A percentile compares a stretch with the other conserved stretches of the same genome.
phyloP scores from a whole-genome alignment of 73 alveolate species.

The Strombidium stylifer region DNA sequence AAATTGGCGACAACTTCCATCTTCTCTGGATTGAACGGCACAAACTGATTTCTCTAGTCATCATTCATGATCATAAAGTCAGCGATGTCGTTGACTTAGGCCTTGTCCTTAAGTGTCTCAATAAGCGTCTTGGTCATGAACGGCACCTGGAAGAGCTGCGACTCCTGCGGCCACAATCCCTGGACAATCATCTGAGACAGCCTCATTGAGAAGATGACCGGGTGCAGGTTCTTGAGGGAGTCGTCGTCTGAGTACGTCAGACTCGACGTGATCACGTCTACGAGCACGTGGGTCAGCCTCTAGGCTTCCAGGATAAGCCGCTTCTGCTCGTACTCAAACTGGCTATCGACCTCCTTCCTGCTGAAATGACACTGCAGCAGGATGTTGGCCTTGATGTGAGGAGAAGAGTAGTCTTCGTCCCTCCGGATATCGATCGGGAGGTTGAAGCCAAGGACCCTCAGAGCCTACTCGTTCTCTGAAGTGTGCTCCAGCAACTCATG shows the following conservation, averaged over 20 bases:
- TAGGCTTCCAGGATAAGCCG: slow-evolving; percentile 55
- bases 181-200: slow-evolving; percentile 81
- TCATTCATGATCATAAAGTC: slow-evolving; percentile 84
- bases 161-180: slow-evolving; percentile 70
- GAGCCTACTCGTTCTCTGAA: slow-evolving; percentile 70
- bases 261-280: slow-evolving; percentile 80
- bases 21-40: slow-evolving; percentile 35
- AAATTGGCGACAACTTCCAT: slow-evolving; percentile 58
- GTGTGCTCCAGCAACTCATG: slow-evolving; percentile 62
- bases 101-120: slow-evolving; percentile 53
- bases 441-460: slow-evolving; percentile 40
- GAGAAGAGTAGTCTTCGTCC: slow-evolving; percentile 39
- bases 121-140: slow-evolving; percentile 60
- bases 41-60: slow-evolving; percentile 57
- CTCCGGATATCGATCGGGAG: slow-evolving; percentile 45
- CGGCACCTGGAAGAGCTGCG: slow-evolving; percentile 82
- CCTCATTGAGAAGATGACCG: slow-evolving; percentile 79
- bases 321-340: slow-evolving; percentile 64
- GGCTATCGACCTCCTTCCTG: slow-evolving; percentile 54
- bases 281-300: slow-evolving; percentile 65
- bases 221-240: slow-evolving; percentile 68
- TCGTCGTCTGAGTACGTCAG: no score
- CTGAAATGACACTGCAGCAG: slow-evolving; percentile 73
- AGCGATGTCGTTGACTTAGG: slow-evolving; percentile 68
- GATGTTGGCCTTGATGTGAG: slow-evolving; percentile 62